Evolutionary conservation across 2,329 filamentous ascomycete species (phyloP).

Genomic region (Coniochaeta sp.): DNA sequence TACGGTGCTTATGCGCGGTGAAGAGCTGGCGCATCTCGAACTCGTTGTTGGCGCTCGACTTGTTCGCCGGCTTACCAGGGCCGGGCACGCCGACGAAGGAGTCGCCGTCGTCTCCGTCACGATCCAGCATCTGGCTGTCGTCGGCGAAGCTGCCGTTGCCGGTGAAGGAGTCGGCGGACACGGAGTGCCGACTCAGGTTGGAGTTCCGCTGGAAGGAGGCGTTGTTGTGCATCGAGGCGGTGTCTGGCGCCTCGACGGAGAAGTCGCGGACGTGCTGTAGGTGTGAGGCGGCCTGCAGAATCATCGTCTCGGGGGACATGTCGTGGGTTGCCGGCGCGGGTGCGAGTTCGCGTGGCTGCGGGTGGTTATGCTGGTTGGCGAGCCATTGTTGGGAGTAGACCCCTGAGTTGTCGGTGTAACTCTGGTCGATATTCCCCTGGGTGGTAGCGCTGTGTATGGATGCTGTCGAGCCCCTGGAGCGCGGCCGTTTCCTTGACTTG

Average conservation of each 20-base stretch:
- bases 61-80: constrained; percentile 48
- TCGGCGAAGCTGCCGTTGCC: constrained; percentile 49
- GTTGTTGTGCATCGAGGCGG: constrained; percentile 36
- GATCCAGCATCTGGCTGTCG: constrained; percentile 54
- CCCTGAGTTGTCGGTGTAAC: constrained; percentile 33
- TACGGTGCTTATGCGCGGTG: constrained; percentile 58
- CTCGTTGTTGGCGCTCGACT: constrained; percentile 72
- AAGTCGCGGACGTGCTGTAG: constrained; percentile 44
- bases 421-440: constrained; percentile 43
- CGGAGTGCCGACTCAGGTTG: constrained; percentile 36
- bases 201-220: constrained; percentile 33
- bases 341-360: constrained; percentile 32
- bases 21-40: constrained; percentile 73
- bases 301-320: constrained; percentile 52
- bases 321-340: constrained; percentile 26
- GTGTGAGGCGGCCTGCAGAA: constrained; percentile 50
- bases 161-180: constrained; percentile 44
- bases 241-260: constrained; percentile 42
- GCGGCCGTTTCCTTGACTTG: constrained; percentile 41
- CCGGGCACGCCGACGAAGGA: constrained; percentile 30
- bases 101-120: constrained; percentile 52
- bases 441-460: constrained; percentile 48
- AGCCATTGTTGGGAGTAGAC: constrained; percentile 45
- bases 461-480: constrained; percentile 48
- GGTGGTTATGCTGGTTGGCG: constrained; percentile 30